These are phyloP conservation scores for Diatrype stigma DNA, from an alignment of 2,329 filamentous ascomycete species.

Conservation along the genomic window DNA sequence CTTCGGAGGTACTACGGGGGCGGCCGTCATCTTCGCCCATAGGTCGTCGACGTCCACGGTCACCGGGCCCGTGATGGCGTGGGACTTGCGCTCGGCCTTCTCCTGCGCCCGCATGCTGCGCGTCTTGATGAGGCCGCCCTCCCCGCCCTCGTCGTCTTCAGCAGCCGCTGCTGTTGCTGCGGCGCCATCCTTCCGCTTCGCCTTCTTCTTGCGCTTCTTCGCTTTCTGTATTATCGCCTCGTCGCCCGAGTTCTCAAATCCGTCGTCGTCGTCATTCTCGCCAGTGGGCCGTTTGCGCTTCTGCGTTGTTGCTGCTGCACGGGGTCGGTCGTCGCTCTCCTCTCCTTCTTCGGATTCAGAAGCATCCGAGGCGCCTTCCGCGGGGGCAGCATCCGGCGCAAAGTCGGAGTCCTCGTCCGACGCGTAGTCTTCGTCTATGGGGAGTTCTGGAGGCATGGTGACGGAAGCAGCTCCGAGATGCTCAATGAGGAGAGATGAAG, in stretches of 20 bases:
- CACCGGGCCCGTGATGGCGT: slow-evolving; percentile 52
- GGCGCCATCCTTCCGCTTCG: slow-evolving; percentile 36
- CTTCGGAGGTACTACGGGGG: slow-evolving; percentile 29
- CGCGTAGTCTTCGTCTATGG: slow-evolving; percentile 52
- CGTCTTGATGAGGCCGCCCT: slow-evolving; percentile 67
- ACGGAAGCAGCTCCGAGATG: background rate
- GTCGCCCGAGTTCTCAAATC: slow-evolving; percentile 67
- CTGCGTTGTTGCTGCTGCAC: slow-evolving; percentile 1
- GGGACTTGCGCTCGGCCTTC: slow-evolving; percentile 54
- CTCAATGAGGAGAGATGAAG: too few species aligned
- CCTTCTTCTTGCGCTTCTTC: slow-evolving; percentile 48
- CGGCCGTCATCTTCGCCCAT: slow-evolving; percentile 63
- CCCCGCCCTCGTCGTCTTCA: slow-evolving; percentile 52
- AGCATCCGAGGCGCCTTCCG: slow-evolving; percentile 43
- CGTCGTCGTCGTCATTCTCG: slow-evolving; percentile 37
- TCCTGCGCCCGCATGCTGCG: slow-evolving; percentile 64
- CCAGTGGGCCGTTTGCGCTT: slow-evolving; percentile 28
- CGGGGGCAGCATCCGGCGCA: slow-evolving; percentile 50
- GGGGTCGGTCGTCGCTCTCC: slow-evolving; percentile 18
- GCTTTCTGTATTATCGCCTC: slow-evolving; percentile 64
- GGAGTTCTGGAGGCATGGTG: slow-evolving; percentile 40
- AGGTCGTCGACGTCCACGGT: slow-evolving; percentile 69
- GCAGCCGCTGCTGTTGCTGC: slow-evolving; percentile 8
- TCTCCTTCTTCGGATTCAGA: slow-evolving; percentile 49
- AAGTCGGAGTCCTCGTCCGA: slow-evolving; percentile 74